phyloP scores from a whole-genome alignment of 129 eudicot genomes.

The Dittrichia graveolens region DNA sequence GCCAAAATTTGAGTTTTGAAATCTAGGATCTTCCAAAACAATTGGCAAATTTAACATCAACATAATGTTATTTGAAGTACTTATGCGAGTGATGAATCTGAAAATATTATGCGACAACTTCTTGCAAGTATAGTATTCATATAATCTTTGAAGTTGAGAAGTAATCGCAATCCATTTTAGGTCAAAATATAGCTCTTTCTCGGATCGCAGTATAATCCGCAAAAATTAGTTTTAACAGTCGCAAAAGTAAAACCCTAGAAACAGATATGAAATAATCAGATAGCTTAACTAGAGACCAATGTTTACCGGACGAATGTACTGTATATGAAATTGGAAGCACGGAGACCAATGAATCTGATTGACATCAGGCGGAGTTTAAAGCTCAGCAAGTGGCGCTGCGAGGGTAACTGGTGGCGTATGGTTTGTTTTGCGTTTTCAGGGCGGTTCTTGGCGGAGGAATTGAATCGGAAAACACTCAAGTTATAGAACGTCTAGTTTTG shows the following conservation, averaged over 20 bases:
- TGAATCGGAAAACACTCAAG: neutral
- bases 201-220: neutral
- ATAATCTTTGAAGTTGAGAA: neutral
- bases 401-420: neutral
- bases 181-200: neutral
- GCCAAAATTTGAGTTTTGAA: too few relatives aligned
- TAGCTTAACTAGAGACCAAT: neutral
- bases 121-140: neutral
- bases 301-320: slow-evolving; percentile 26
- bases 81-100: neutral
- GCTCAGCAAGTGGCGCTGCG: slow-evolving; percentile 10
- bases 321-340: neutral
- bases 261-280: slow-evolving; percentile 18
- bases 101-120: neutral
- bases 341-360: slow-evolving; percentile 16
- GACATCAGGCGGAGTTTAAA: slow-evolving; percentile 17
- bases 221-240: neutral
- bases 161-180: neutral
- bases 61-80: neutral
- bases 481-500: too few relatives aligned
- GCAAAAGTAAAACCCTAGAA: neutral
- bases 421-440: neutral
- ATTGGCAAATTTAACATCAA: neutral
- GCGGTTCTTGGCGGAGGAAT: neutral
- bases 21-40: neutral